Percentiles rank a stretch among this genome's conserved stretches.
Evolutionary conservation across 148 eudicot genomes (phyloP).

Genomic region (Tetragonia tetragonoides): DNA sequence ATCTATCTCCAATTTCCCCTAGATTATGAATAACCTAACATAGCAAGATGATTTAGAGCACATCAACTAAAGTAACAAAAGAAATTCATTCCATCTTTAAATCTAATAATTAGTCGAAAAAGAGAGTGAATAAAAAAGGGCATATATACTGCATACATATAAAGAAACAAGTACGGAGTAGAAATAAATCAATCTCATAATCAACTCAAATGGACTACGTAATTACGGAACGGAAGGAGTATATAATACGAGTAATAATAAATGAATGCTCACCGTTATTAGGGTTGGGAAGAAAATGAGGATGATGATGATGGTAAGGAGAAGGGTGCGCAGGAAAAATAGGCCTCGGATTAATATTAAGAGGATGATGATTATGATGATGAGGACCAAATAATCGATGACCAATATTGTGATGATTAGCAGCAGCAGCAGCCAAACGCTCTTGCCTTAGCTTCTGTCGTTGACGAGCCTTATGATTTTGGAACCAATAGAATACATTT

Average conservation of each 20-base stretch:
- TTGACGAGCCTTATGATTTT: slow-evolving; percentile 90
- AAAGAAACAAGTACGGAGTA: too few relatives aligned
- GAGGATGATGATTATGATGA: background rate
- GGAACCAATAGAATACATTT: slow-evolving; percentile 97
- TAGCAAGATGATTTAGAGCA: too few relatives aligned
- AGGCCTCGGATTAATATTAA: slow-evolving; percentile 7
- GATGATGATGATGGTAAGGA: slow-evolving; percentile 7
- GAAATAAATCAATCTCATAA: too few relatives aligned
- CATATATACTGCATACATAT: too few relatives aligned
- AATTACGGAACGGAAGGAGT: too few relatives aligned
- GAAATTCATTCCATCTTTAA: too few relatives aligned
- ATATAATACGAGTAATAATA: background rate
- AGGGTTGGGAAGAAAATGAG: slow-evolving; percentile 9
- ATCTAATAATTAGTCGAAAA: too few relatives aligned
- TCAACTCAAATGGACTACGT: too few relatives aligned
- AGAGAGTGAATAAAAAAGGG: too few relatives aligned
- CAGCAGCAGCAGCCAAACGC: slow-evolving; percentile 21
- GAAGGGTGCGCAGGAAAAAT: slow-evolving; percentile 16
- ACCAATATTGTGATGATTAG: slow-evolving; percentile 13
- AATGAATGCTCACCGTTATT: slow-evolving; percentile 24
- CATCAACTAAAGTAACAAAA: too few relatives aligned
- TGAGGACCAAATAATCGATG: background rate
- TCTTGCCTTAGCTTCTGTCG: slow-evolving; percentile 81
- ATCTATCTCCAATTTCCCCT: too few relatives aligned
- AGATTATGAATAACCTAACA: too few relatives aligned